These are phyloP conservation scores for Exobasidium cylindrosporum DNA, from an alignment of 1,284 basidiomycete genomes.

Conservation along the genomic window DNA sequence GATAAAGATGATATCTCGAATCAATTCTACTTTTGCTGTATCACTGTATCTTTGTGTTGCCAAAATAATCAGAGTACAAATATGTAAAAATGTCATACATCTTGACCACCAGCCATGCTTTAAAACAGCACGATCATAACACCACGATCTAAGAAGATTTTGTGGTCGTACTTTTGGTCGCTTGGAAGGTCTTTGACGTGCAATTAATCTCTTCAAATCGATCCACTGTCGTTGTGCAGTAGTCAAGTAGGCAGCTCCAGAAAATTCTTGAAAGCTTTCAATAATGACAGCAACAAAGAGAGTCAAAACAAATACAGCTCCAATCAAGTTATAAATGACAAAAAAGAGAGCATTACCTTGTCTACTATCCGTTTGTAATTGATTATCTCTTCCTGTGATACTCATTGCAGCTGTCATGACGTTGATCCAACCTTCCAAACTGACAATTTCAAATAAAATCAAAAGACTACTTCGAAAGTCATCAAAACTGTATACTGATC, in stretches of 20 bases:
- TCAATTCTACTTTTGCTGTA: conserved; percentile 62
- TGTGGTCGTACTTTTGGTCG: conserved; percentile 67
- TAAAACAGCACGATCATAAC: conserved; percentile 81
- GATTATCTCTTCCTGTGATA: conserved; percentile 64
- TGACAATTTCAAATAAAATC: conserved; percentile 95
- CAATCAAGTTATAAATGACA: conserved; percentile 85
- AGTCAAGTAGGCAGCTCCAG: conserved; percentile 70
- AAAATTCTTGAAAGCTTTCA: conserved; percentile 81
- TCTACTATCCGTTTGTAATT: conserved; percentile 41
- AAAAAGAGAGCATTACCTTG: conserved; percentile 77
- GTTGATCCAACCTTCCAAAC: conserved; percentile 89
- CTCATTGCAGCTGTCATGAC: conserved; percentile 81
- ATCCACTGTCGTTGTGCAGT: conserved; percentile 93
- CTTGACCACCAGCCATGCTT: conserved; percentile 94
- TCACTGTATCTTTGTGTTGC: conserved; percentile 79
- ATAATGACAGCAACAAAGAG: conserved; percentile 77
- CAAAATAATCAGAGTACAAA: conserved; percentile 78
- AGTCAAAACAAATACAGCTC: conserved; percentile 71
- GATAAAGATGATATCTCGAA: conserved; percentile 77
- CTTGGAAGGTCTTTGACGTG: conserved; percentile 80
- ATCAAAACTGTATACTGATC: conserved; percentile 87
- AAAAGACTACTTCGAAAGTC: conserved; percentile 78
- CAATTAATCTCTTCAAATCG: conserved; percentile 83
- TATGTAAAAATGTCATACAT: conserved; percentile 75
- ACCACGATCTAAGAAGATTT: conserved; percentile 72